Evolutionary conservation across 371 early-diverging fungal species (phyloP), one percentile per base, ranked within the genome.

Genomic region (Syncephalastrum contaminatum): DNA sequence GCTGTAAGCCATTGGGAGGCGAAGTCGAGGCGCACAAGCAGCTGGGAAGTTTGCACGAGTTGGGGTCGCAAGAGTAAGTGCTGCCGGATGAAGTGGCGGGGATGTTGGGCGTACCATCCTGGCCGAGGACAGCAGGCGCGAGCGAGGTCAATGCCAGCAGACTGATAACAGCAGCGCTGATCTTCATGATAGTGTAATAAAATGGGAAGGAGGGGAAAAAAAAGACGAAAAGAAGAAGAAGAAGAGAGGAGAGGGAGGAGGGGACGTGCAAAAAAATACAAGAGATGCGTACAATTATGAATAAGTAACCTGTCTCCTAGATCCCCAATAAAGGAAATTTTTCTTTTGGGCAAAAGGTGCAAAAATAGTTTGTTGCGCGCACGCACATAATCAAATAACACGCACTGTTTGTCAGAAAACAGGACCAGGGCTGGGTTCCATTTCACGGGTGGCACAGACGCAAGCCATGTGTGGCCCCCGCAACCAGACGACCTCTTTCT

Each of bases 1-100:
- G 74, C 8, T 59, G 50, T 25, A 87, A 55, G 15, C 79, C 81
- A 39, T 72, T 75, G 20, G 90, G 88, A 46, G 88, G 83, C 2
- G 65, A 73, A 25, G 60, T 48, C 7, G 87, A 82, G 14, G 90
- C 84, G 41, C 90, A 90, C 24, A 75, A 66, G 60, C 90, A 90
- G 5, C 60, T 73, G 2, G 90, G 90, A 55, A 80, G 77, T 56
- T 80, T 75, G 64, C 90, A 90, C 14, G 70, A 65, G 20, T 75
- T 73, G 10, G 88, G 69, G 57, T 89, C 86, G 62, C 90, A 87
- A 40, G 72, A 44, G 19, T 71, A 79, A 5, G 51, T 45, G 27
- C 59, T 54, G 22, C 57, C 63, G 24, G 58, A 19, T 7, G 63
- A 46, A 19, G 59, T 56, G 10, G 67, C 53, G 19, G 62, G 64